These are phyloP conservation scores for Sordaria brevicollis DNA, from an alignment of 495 filamentous ascomycete species.

Conservation along the genomic window DNA sequence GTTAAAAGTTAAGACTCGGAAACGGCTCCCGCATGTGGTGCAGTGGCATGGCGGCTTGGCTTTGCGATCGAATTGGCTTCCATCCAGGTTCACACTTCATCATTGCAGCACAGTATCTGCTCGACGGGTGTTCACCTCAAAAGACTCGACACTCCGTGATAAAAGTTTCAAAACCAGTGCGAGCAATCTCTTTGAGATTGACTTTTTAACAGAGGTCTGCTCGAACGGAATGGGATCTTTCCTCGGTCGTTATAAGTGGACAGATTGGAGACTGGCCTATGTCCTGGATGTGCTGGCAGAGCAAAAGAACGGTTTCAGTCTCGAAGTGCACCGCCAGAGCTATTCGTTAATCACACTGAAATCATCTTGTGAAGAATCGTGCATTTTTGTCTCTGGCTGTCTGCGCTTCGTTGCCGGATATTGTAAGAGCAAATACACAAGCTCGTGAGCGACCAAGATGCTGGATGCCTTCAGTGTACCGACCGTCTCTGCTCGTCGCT, in stretches of 20 bases:
- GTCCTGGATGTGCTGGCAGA: not conserved
- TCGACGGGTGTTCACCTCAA: not conserved
- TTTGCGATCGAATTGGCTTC: not conserved
- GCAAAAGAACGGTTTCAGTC: not conserved
- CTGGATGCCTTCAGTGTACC: not conserved
- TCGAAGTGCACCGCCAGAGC: not conserved
- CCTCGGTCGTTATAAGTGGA: not conserved
- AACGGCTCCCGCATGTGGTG: not conserved
- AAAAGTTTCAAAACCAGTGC: not conserved
- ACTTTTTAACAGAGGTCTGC: not conserved
- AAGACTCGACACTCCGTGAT: not conserved
- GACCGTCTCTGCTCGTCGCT: not conserved
- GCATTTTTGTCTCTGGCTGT: not conserved
- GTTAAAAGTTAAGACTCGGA: not conserved
- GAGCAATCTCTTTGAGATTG: not conserved
- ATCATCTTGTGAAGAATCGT: not conserved
- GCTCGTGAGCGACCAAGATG: not conserved
- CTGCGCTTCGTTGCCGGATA: not conserved
- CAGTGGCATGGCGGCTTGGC: not conserved
- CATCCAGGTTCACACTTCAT: not conserved
- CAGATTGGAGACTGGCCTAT: not conserved
- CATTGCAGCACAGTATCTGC: not conserved
- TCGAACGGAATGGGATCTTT: not conserved
- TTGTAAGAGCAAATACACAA: not conserved
- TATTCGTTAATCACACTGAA: not conserved